Evolutionary conservation across 179 eudicot species (phyloP), one percentile per base, ranked within the genome.

Genomic region (Beta macrorhiza): DNA sequence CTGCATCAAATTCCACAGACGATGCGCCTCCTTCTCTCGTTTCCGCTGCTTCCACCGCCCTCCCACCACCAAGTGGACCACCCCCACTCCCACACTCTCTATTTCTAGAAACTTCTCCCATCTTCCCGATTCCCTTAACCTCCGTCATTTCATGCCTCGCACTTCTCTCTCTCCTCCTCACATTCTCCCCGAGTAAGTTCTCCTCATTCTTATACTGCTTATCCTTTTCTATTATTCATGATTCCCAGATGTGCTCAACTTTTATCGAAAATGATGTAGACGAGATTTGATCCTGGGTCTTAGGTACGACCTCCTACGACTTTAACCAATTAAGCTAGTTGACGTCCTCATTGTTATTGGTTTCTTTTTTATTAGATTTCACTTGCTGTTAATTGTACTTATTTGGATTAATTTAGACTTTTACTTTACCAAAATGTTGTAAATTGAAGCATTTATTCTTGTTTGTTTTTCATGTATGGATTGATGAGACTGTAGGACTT

Each of bases 1-100:
- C 79, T 75, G 85, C 77, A 63, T 85, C 58, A 85, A 82, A 22
- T 65, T 90, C 74, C 87, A 85, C 25, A 47, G 84, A 62, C 77
- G 86, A 61, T 84, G 83, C 82, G 63, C 85, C 58, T 19, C 85
- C 53, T 78, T 70, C 82, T 77, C 79, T 51, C 78, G 86, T 71
- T 78, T 65, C 85, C 82, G 77, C 72, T 52, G 79, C 85, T 64
- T 55, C 82, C 83, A 63, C 77, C 84, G 79, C 81, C 80, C 80
- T 55, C 75, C 76, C 49, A 47, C 75, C 67, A 37, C 45, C 16
- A 77, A 51, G 72, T 62, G 65, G 53, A 13, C 76, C 74, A 7
- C 49, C 73, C 37, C 78, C 1, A 7, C 49, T 1, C 64, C 25
- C 32, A 37, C 82, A 15, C 45, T 79, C 1, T 55, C 72, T 15